These are phyloP conservation scores for Rhizophora mangle DNA, from an alignment of 345 rosid species.

Conservation along the genomic window DNA sequence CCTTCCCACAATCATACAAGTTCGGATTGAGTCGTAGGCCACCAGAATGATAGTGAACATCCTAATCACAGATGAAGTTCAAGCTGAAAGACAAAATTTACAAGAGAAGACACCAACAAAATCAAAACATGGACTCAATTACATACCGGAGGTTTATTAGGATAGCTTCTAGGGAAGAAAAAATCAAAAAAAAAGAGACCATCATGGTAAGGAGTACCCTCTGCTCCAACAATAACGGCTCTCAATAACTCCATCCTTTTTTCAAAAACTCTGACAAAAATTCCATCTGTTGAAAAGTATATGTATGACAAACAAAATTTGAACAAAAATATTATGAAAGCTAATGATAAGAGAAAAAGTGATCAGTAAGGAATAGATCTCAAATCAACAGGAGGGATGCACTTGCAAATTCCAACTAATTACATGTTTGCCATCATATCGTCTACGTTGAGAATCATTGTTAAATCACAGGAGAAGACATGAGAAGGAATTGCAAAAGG, in stretches of 20 bases:
- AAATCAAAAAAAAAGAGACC: slow-evolving; percentile 93
- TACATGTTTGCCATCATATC: too few relatives aligned
- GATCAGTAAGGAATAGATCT: too few relatives aligned
- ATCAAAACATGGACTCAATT: slow-evolving; percentile 7
- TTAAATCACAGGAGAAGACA: too few relatives aligned
- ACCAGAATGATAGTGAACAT: slow-evolving; percentile 68
- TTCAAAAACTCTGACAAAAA: slow-evolving; percentile 85
- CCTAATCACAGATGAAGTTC: slow-evolving; percentile 39
- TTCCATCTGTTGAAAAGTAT: slow-evolving; percentile 51
- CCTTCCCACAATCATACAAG: slow-evolving; percentile 69
- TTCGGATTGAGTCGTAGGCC: slow-evolving; percentile 89
- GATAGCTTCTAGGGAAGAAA: slow-evolving; percentile 72
- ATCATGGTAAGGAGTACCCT: slow-evolving; percentile 93
- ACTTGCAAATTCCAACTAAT: too few relatives aligned
- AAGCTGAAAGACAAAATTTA: slow-evolving; percentile 13
- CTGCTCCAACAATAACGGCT: slow-evolving; percentile 90
- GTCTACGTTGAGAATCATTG: too few relatives aligned
- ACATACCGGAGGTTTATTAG: slow-evolving; percentile 73
- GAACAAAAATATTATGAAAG: slow-evolving; percentile 1
- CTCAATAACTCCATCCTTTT: slow-evolving; percentile 91
- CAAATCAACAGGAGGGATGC: too few relatives aligned
- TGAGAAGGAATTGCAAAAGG: too few relatives aligned
- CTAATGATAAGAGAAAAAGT: neutral
- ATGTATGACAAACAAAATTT: neutral
- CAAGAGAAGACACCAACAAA: slow-evolving; percentile 1